Evolutionary conservation across 441 rosid genomes (phyloP), one percentile per base, ranked within the genome.

Genomic region (Sinapis alba): DNA sequence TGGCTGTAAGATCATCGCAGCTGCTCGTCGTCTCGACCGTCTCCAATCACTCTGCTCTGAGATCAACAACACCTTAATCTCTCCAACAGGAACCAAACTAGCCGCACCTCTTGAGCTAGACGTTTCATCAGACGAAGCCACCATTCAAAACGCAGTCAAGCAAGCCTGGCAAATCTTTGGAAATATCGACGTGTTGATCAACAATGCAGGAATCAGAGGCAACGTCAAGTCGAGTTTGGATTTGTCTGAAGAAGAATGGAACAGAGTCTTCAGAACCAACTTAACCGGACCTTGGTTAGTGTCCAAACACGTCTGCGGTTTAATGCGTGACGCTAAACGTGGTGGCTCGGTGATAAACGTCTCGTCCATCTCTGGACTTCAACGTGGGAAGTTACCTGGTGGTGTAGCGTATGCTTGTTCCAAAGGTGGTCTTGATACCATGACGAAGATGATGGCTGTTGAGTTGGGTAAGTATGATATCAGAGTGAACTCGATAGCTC

Each of bases 281-380:
- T 32, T 83, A 71, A 90, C 84, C 11, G 97, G 98, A 72, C 32
- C 90, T 5, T 93, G 98, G 97, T 23, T 79, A 79, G 93, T 93
- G 41, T 85, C 96, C 0, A 91, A 91, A 53, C 84, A 72, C 62
- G 94, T 91, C 1, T 83, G 94, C 71, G 38, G 53, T 3, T 59
- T 80, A 4, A 91, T 91, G 90, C 88, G 88, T 5, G 89, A 85
- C 2, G 79, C 89, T 3, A 74, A 80, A 23, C 73, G 2, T 0
- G 88, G 87, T 32, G 98, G 98, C 59, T 90, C 93, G 2, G 77
- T 93, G 6, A 82, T 93, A 51, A 91, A 93, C 76, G 81, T 93
- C 15, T 85, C 96, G 65, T 93, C 96, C n/a, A 80, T 89, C 7
- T 79, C 86, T 1, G 97, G 97, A 12, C 68, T 87, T 70, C 27